A percentile compares a stretch with the other conserved stretches of the same genome.
phyloP scores from a whole-genome alignment of 345 rosid species.

The Citrus mangshanensis region DNA sequence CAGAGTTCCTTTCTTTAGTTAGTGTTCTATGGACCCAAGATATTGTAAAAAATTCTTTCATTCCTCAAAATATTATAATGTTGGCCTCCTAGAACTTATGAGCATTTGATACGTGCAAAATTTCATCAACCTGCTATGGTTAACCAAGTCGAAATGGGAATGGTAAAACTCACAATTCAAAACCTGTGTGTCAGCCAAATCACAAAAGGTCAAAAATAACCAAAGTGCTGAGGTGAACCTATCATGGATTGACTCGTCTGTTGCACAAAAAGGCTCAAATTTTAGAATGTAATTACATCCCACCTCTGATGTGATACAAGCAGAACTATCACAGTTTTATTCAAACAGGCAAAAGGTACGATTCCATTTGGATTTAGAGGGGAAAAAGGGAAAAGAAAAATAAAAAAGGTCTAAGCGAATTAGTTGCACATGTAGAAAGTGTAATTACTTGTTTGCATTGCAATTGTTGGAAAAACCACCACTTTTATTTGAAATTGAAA shows the following conservation, averaged over 20 bases:
- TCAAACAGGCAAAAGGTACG: too few relatives aligned
- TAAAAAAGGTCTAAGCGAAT: neutral
- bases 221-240: neutral
- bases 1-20: conserved; percentile 13
- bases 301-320: neutral
- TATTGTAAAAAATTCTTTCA: conserved; percentile 1
- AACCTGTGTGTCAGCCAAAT: neutral
- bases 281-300: neutral
- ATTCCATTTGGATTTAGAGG: too few relatives aligned
- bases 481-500: neutral
- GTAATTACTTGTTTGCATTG: neutral
- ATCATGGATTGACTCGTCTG: neutral
- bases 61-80: neutral
- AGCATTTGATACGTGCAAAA: neutral
- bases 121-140: neutral
- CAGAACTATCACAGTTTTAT: too few relatives aligned
- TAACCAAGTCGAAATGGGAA: neutral
- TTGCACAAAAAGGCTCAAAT: neutral
- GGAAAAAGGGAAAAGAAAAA: neutral
- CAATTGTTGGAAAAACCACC: neutral
- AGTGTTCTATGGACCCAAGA: neutral
- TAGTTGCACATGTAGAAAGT: neutral
- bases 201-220: neutral
- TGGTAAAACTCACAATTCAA: neutral
- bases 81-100: neutral